Conservation (phyloP, 148 eudicot genomes). For the Tetragonia tetragonoides region DNA sequence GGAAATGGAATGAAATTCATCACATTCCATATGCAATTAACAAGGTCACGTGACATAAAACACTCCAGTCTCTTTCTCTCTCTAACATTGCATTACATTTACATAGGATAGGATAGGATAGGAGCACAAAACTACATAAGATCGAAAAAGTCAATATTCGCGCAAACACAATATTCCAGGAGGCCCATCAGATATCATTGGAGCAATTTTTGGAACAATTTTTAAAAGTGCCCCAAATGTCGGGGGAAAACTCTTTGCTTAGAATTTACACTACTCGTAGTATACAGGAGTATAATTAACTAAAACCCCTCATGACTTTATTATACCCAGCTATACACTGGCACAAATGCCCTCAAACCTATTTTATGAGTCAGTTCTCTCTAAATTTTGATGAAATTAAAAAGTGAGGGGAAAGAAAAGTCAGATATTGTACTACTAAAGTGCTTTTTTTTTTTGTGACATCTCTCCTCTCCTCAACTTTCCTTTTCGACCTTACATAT, state of each 20-base stretch:
- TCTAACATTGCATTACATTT: not conserved
- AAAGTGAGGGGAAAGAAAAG: too few relatives aligned
- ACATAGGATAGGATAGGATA: not conserved
- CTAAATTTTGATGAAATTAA: too few relatives aligned
- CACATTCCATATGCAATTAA: constrained; percentile 35
- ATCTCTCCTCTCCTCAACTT: too few relatives aligned
- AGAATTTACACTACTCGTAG: constrained; percentile 11
- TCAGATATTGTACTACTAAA: too few relatives aligned
- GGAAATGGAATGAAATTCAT: constrained; percentile 27
- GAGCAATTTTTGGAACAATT: constrained; percentile 26
- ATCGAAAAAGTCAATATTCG: constrained; percentile 28
- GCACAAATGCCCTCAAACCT: too few relatives aligned
- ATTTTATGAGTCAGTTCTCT: too few relatives aligned
- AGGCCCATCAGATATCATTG: constrained; percentile 23
- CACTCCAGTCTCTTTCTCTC: not conserved
- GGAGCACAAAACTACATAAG: not conserved
- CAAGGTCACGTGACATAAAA: constrained; percentile 28
- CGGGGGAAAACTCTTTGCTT: constrained; percentile 30
- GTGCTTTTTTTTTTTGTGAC: too few relatives aligned
- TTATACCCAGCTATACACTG: too few relatives aligned
- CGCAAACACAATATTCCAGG: constrained; percentile 24
- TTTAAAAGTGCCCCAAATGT: constrained; percentile 27
- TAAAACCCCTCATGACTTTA: too few relatives aligned
- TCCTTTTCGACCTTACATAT: too few relatives aligned
- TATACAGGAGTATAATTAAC: too few relatives aligned